These are phyloP conservation scores for Barbatosphaeria neglecta DNA, from an alignment of 495 filamentous ascomycete genomes.

Conservation along the genomic window DNA sequence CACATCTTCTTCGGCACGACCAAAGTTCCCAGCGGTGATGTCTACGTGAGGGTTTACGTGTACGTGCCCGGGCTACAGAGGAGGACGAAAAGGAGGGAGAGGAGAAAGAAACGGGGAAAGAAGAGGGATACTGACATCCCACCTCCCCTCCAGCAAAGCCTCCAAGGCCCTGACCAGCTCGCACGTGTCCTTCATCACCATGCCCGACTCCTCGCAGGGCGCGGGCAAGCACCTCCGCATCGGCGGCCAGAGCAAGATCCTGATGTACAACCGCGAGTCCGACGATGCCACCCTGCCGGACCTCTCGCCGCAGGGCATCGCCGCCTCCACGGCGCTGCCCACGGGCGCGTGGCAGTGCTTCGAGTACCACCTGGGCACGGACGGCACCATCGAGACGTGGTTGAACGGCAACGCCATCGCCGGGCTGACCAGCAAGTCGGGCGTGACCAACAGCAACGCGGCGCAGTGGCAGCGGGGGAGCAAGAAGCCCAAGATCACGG, in stretches of 20 bases:
- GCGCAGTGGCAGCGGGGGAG: slow-evolving; percentile 35
- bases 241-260: slow-evolving; percentile 42
- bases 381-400: slow-evolving; percentile 47
- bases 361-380: slow-evolving; percentile 44
- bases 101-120: slow-evolving; percentile 2
- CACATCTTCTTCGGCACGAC: slow-evolving; percentile 50
- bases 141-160: slow-evolving; percentile 32
- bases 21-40: slow-evolving; percentile 40
- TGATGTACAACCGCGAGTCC: slow-evolving; percentile 50
- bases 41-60: slow-evolving; percentile 43
- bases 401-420: slow-evolving; percentile 35
- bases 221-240: slow-evolving; percentile 46
- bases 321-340: slow-evolving; percentile 35
- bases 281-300: slow-evolving; percentile 51
- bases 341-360: slow-evolving; percentile 42
- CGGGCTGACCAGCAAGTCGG: slow-evolving; percentile 34
- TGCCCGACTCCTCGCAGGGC: slow-evolving; percentile 44
- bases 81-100: neutral
- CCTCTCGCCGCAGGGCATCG: slow-evolving; percentile 43
- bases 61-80: slow-evolving; percentile 20
- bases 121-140: slow-evolving; percentile 11
- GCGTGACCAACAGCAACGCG: slow-evolving; percentile 35
- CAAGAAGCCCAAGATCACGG: slow-evolving; percentile 37
- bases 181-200: slow-evolving; percentile 50
- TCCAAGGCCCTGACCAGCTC: slow-evolving; percentile 37